Percentiles rank a stretch among this genome's conserved stretches.
Evolutionary conservation across 495 filamentous ascomycete genomes (phyloP).

Genomic region (Talaromyces proteolyticus): DNA sequence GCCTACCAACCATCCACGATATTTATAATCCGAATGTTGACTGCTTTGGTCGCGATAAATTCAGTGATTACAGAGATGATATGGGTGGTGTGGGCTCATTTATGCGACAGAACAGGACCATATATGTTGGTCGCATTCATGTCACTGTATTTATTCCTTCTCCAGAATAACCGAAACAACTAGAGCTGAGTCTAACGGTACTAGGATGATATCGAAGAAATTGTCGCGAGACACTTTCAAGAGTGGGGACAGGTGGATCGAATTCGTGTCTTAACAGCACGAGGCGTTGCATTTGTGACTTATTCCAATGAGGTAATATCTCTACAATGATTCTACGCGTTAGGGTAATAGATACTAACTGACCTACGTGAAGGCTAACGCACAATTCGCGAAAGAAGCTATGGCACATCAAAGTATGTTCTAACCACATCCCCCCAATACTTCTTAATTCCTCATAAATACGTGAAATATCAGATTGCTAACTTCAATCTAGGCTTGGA

Average conservation of each 20-base stretch:
- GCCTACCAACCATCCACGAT: slow-evolving; percentile 76
- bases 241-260: slow-evolving; percentile 93
- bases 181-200: no score
- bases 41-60: slow-evolving; percentile 87
- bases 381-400: slow-evolving; percentile 86
- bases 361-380: slow-evolving; percentile 45
- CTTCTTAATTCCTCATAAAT: neutral
- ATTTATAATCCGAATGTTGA: slow-evolving; percentile 86
- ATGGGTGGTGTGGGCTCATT: slow-evolving; percentile 96
- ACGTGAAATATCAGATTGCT: neutral
- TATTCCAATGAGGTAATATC: slow-evolving; percentile 60
- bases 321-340: neutral
- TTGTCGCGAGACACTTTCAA: slow-evolving; percentile 87
- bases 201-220: slow-evolving; percentile 97
- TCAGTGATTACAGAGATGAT: slow-evolving; percentile 83
- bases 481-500: slow-evolving; percentile 46
- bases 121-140: slow-evolving; percentile 90
- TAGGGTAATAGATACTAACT: neutral
- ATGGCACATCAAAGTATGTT: slow-evolving; percentile 73
- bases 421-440: neutral
- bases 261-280: slow-evolving; percentile 78
- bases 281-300: slow-evolving; percentile 89
- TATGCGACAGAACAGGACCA: slow-evolving; percentile 82
- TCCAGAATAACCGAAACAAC: no score
- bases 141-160: no score